Evolutionary conservation across 176 grass and related monocot species (phyloP), one percentile per base, ranked within the genome.

Genomic region (Guadua angustifolia): DNA sequence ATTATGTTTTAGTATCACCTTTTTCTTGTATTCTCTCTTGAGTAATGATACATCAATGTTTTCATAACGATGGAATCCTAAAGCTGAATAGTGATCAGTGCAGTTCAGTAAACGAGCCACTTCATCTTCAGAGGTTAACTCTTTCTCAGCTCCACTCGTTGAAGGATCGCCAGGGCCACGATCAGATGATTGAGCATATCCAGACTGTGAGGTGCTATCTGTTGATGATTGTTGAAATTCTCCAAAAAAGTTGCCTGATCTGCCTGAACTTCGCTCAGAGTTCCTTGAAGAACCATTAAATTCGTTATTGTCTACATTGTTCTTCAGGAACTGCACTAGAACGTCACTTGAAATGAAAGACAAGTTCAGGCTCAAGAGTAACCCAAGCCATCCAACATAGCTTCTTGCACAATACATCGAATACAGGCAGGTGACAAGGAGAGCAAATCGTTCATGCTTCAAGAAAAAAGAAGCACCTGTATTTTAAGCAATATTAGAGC

Each of bases 11-110:
- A 85, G 21, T 46, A 85, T 93, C 75, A 99, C 96, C 96, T 95
- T 99, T 92, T 95, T 99, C 91, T 89, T 95, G 85, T 99, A 99
- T 86, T 99, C 96, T 79, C 66, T 94, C 88, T 99, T 99, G 75
- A 99, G 93, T 66, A 87, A 86, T 68, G 93, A 81, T 36, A 83
- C 83, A 73, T 99, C 96, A 89, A 95, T 88, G 77, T 87, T 86
- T 74, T 91, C 93, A 29, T 91, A 93, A 55, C 88, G 93, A 75
- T 32, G 69, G 68, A 99, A 90, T 58, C 96, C 93, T 91, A 95
- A 92, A 83, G 88, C 96, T 15, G 91, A 95, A 91, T 99, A 99
- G 81, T 99, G 93, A 86, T 99, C 96, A 44, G 74, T 81, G 68
- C 96, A 99, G 58, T 84, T 95, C 82, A 95, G 79, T 84, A 99